A percentile compares a stretch with the other conserved stretches of the same genome.
phyloP scores from a whole-genome alignment of 2,329 filamentous ascomycete genomes.

The Epichloe elymi region DNA sequence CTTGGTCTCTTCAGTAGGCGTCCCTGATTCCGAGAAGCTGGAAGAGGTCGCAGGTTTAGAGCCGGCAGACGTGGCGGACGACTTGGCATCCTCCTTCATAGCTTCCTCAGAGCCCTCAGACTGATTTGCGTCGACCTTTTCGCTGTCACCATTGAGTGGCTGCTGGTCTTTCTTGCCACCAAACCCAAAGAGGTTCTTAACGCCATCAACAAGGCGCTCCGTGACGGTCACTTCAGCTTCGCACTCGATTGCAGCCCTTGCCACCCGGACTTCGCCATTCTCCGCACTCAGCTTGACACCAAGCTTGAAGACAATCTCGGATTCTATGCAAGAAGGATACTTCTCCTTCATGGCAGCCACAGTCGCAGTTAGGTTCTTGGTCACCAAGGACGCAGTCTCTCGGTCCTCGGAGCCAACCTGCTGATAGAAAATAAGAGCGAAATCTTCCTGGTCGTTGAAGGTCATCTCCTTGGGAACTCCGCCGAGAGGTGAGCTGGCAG shows the following conservation, averaged over 20 bases:
- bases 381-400: constrained; percentile 53
- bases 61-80: constrained; percentile 9
- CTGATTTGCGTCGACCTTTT: constrained; percentile 26
- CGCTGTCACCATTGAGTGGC: constrained; percentile 52
- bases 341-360: constrained; percentile 67
- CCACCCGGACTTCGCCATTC: constrained; percentile 68
- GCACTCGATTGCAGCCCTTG: constrained; percentile 69
- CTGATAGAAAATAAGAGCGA: constrained; percentile 70
- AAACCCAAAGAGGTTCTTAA: constrained; percentile 93
- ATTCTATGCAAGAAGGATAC: constrained; percentile 57
- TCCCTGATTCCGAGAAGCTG: constrained; percentile 28
- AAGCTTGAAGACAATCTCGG: constrained; percentile 70
- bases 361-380: constrained; percentile 75
- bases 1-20: constrained; percentile 31
- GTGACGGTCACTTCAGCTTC: constrained; percentile 62
- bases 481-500: constrained; percentile 60
- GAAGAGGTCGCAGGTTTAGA: constrained; percentile 16
- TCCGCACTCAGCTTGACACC: constrained; percentile 57
- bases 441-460: constrained; percentile 71
- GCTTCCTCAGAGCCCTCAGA: constrained; percentile 23
- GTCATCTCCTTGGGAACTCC: constrained; percentile 69
- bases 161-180: constrained; percentile 77
- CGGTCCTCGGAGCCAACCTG: constrained; percentile 46
- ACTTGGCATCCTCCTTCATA: constrained; percentile 27
- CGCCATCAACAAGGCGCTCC: constrained; percentile 76